phyloP scores from a whole-genome alignment of 139 green algal species.

The Ettlia oleoabundans region DNA sequence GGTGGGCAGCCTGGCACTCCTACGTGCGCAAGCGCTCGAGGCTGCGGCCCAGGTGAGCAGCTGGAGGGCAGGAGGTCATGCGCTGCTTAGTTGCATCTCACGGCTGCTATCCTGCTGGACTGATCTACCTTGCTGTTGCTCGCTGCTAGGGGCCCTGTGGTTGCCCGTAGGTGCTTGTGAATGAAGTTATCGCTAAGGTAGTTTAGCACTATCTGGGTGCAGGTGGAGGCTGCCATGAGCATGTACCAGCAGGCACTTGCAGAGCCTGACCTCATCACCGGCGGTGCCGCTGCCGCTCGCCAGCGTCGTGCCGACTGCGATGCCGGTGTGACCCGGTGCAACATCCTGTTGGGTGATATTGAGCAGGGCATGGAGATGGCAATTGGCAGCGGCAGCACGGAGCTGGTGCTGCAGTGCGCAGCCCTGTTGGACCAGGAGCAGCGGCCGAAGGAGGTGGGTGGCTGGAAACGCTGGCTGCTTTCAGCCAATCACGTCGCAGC shows the following conservation, averaged over 20 bases:
- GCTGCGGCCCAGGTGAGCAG: background rate
- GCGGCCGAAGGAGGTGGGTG: conserved; percentile 46
- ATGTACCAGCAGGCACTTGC: conserved; percentile 12
- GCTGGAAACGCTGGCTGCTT: too few species aligned
- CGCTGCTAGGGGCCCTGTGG: too few species aligned
- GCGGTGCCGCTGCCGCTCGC: background rate
- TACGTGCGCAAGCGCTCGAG: conserved; percentile 1
- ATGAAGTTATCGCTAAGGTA: too few species aligned
- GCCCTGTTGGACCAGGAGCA: conserved; percentile 72
- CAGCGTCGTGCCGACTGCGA: conserved; percentile 5
- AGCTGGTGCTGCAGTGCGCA: conserved; percentile 78
- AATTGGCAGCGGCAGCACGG: conserved; percentile 47
- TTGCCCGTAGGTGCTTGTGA: too few species aligned
- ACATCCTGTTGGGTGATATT: conserved; percentile 73
- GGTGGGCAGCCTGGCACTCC: conserved; percentile 43
- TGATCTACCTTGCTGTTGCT: too few species aligned
- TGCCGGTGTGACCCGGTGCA: conserved; percentile 65
- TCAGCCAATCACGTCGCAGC: too few species aligned
- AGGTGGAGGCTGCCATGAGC: conserved; percentile 2
- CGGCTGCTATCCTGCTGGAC: too few species aligned
- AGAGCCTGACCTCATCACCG: background rate
- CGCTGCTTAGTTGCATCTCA: background rate
- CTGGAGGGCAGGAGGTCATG: too few species aligned
- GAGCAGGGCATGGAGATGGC: conserved; percentile 62
- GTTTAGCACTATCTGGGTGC: background rate